Base-by-base conservation (phyloP, 2,329 filamentous ascomycete genomes). In the Zopfia rhizophila region DNA sequence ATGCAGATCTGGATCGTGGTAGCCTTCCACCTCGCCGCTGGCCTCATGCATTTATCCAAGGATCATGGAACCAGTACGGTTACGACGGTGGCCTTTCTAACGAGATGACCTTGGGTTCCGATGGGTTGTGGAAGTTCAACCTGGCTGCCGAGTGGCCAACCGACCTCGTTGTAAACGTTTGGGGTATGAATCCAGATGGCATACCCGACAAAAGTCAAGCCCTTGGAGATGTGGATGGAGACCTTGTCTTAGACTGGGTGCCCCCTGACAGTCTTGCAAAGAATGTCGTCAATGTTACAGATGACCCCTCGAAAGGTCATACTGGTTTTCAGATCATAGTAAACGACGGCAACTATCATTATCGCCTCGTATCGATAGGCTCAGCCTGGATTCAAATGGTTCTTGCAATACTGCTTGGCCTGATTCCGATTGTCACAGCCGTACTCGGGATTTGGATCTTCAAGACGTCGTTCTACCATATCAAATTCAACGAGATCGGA, bases 141-240 rank as follows among this genome's bases (percentile, higher is more conserved):
- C 82, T 86, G 48, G 80, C 86, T 77, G 75, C 78, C 3, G 85
- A 88, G 60, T 88, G 83, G 79, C 85, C 85, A 5, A 78, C 80
- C 3, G 70, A 79, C 35, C 78, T 83, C 44, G 84, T 87, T 58
- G 70, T 87, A 47, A 88, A 86, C 54, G 76, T 85, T 5, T 88
- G 85, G 85, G 85, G 85, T 38, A 83, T 87, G 62, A 84, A 87
- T 56, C 78, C 80, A 0, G 79, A 86, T 64, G 83, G 83, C 14
- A 70, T 80, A 55, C 84, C 85, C 0, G 85, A 88, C 63, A 76
- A 83, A 48, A 79, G 78, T 6, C 78, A 75, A 43, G 78, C 85
- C 2, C 81, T 78, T 50, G 85, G 85, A 14, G 85, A 88, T 61
- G 77, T 85, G 11, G 82, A 87, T 58, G 73, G 74, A 17, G 84